Percentiles rank a stretch among this genome's conserved stretches.
These are phyloP conservation scores for Trametes cinnabarina DNA, from an alignment of 768 basidiomycete genomes.

Conservation along the genomic window DNA sequence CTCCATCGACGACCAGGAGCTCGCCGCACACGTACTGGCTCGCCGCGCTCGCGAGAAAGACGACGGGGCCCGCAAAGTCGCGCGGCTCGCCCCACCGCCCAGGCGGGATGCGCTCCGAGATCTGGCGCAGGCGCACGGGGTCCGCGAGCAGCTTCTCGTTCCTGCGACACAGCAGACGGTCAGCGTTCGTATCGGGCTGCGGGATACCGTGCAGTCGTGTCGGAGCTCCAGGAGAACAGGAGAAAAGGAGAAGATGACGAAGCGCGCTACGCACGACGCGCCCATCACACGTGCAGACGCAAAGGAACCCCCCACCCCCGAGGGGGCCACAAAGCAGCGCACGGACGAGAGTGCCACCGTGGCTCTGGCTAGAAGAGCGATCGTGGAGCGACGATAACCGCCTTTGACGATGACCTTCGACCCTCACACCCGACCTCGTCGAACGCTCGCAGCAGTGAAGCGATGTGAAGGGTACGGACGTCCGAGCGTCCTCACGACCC, in stretches of 20 bases:
- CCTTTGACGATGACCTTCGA: too few relatives aligned
- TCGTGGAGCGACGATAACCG: not conserved
- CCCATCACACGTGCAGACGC: constrained; percentile 10
- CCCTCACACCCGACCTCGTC: not conserved
- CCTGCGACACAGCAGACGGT: constrained; percentile 36
- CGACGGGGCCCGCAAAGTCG: constrained; percentile 66
- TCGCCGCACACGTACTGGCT: constrained; percentile 72
- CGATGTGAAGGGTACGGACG: not conserved
- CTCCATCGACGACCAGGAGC: constrained; percentile 64
- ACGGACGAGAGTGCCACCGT: not conserved
- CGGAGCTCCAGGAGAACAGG: not conserved
- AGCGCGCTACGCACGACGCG: not conserved
- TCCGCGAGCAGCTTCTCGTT: constrained; percentile 64
- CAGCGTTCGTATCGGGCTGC: not conserved
- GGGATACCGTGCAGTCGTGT: not conserved
- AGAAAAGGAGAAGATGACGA: too few relatives aligned
- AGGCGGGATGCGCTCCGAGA: constrained; percentile 69
- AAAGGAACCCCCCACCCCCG: too few relatives aligned
- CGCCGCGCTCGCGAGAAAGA: constrained; percentile 63
- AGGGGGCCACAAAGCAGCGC: not conserved
- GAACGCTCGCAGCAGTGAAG: not conserved
- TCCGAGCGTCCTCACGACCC: too few relatives aligned
- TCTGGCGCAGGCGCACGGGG: constrained; percentile 59
- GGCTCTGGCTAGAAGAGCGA: not conserved
- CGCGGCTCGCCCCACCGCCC: constrained; percentile 64